These are phyloP conservation scores for Colletotrichum shisoi DNA, from an alignment of 2,329 filamentous ascomycete genomes.

Conservation along the genomic window DNA sequence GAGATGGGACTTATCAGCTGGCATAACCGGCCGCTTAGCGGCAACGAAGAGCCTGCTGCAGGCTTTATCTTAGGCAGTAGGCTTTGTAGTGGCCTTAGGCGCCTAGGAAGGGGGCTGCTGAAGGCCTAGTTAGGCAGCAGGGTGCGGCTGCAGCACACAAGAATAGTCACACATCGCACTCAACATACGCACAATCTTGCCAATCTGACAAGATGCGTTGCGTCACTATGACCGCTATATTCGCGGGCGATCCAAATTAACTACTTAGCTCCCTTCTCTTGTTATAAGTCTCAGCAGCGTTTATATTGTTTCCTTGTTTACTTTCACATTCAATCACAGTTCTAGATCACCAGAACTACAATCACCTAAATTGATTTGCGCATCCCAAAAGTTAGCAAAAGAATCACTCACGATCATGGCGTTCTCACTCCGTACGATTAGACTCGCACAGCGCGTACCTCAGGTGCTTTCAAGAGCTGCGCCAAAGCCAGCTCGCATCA, in stretches of 20 bases:
- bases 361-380: no score
- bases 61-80: no score
- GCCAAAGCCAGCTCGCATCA: background rate
- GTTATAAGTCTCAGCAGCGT: background rate
- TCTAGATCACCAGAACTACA: background rate
- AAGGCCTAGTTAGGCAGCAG: no score
- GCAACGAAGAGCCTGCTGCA: no score
- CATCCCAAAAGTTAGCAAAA: background rate
- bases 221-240: conserved; percentile 22
- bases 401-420: conserved; percentile 11
- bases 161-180: no score
- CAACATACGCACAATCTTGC: no score
- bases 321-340: background rate
- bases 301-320: fast-evolving
- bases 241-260: conserved; percentile 6
- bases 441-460: conserved; percentile 22
- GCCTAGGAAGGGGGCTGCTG: no score
- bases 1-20: no score
- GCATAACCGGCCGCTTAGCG: no score
- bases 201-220: conserved; percentile 12
- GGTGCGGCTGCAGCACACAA: no score
- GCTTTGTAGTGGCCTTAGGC: no score
- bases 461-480: conserved; percentile 12
- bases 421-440: conserved; percentile 17
- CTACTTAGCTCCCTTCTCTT: background rate